These are phyloP conservation scores for Chlamydomonas incerta DNA, from an alignment of 139 green algal genomes.

Conservation along the genomic window DNA sequence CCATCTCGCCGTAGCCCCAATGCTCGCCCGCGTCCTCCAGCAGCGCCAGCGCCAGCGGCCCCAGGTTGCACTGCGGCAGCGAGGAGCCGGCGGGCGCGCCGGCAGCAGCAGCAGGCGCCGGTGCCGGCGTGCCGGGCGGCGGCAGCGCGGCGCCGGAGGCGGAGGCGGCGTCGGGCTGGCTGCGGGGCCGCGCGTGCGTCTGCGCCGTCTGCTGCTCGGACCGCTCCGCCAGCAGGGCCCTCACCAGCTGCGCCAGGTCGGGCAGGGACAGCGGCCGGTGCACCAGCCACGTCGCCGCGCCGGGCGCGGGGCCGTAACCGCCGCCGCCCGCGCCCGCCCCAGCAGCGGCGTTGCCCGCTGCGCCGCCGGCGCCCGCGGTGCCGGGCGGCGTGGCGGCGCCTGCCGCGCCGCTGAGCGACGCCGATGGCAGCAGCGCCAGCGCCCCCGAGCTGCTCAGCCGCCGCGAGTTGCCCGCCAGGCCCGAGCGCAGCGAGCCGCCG, in stretches of 20 bases:
- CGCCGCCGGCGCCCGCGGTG: neutral
- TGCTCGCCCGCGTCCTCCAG: constrained; percentile 3
- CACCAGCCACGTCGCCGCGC: constrained; percentile 3
- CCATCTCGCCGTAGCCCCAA: constrained; percentile 34
- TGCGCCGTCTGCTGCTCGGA: neutral
- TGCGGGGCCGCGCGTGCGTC: neutral
- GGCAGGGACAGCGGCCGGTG: constrained; percentile 8
- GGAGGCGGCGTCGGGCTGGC: neutral
- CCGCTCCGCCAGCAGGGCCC: neutral
- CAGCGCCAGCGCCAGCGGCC: constrained; percentile 13
- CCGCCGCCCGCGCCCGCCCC: neutral
- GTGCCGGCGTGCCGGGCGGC: neutral
- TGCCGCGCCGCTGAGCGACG: too few relatives aligned
- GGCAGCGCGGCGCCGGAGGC: too few relatives aligned
- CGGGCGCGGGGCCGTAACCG: neutral
- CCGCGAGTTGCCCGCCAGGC: too few relatives aligned
- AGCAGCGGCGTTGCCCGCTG: neutral
- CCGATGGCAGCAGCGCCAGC: too few relatives aligned
- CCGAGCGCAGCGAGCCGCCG: constrained; percentile 14
- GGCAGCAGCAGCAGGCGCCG: neutral
- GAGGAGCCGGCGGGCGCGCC: neutral
- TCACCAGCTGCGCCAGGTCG: constrained; percentile 6
- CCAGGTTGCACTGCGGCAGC: constrained; percentile 25
- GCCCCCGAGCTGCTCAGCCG: too few relatives aligned
- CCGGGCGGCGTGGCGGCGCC: too few relatives aligned